A percentile compares a stretch with the other conserved stretches of the same genome.
phyloP scores from a whole-genome alignment of 352 stramenopile species.

The Plasmopara muralis region DNA sequence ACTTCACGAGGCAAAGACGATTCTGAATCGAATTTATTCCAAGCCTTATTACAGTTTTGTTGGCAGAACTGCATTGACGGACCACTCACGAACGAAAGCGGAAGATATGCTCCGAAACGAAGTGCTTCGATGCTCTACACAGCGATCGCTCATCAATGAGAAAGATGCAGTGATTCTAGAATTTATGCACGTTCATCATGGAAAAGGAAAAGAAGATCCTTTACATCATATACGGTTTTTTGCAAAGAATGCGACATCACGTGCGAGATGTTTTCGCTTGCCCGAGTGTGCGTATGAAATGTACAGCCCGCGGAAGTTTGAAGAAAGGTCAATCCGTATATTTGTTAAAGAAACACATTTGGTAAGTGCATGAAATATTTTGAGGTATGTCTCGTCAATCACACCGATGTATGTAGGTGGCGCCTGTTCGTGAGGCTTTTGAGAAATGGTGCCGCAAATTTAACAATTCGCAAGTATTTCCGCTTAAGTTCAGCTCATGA shows the following conservation, averaged over 20 bases:
- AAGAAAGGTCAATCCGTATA: conserved; percentile 62
- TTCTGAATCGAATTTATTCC: conserved; percentile 56
- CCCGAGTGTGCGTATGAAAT: conserved; percentile 54
- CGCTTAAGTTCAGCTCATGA: conserved; percentile 22
- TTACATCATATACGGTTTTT: conserved; percentile 75
- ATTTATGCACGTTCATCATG: conserved; percentile 71
- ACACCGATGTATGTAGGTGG: conserved; percentile 17
- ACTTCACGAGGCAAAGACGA: conserved; percentile 35
- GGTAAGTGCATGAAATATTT: conserved; percentile 24
- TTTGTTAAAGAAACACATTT: conserved; percentile 59
- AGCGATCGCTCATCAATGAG: too few relatives aligned
- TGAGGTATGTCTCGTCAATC: too few relatives aligned
- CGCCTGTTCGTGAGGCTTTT: conserved; percentile 47
- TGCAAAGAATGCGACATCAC: conserved; percentile 47
- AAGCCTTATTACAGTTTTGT: conserved; percentile 77
- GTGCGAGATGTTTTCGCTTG: conserved; percentile 46
- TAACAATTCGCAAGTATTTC: conserved; percentile 41
- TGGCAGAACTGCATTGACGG: conserved; percentile 53
- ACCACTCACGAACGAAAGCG: conserved; percentile 35
- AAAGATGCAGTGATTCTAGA: conserved; percentile 47
- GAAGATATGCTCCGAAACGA: conserved; percentile 18
- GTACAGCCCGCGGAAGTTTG: conserved; percentile 54
- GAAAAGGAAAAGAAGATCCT: conserved; percentile 73
- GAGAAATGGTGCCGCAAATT: conserved; percentile 43
- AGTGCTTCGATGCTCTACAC: too few relatives aligned